Percentiles rank a stretch among this genome's conserved stretches.
Evolutionary conservation across 495 filamentous ascomycete genomes (phyloP).

Genomic region (Evansstolkia leycettana): DNA sequence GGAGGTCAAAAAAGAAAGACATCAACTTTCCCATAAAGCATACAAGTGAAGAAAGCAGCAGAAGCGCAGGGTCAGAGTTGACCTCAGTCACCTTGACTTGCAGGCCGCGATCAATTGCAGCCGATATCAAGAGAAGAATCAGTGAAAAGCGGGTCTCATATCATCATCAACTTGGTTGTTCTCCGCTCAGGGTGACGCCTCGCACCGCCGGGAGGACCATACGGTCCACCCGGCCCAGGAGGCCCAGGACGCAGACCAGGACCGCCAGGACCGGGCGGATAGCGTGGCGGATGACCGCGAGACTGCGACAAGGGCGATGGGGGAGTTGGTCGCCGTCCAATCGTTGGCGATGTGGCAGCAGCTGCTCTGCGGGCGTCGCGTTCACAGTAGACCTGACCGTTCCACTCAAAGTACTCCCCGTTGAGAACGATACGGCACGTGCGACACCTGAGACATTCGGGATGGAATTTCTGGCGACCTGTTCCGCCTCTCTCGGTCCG

Average conservation of each 20-base stretch:
- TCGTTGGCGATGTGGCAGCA: constrained; percentile 24
- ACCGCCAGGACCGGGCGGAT: constrained; percentile 11
- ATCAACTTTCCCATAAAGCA: too few relatives aligned
- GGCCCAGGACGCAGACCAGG: constrained; percentile 3
- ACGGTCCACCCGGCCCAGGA: constrained; percentile 6
- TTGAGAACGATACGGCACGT: constrained; percentile 39
- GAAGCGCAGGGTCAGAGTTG: too few relatives aligned
- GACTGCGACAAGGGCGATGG: constrained; percentile 16
- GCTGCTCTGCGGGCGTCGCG: constrained; percentile 62
- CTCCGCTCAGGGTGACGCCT: constrained; percentile 57
- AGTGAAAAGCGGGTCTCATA: constrained; percentile 45
- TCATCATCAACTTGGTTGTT: constrained; percentile 81
- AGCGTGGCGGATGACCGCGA: constrained; percentile 10
- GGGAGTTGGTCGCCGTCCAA: constrained; percentile 18
- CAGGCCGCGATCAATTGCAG: too few relatives aligned
- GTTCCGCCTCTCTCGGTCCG: constrained; percentile 28
- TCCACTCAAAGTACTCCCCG: constrained; percentile 62
- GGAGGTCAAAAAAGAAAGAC: too few relatives aligned
- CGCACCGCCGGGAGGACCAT: constrained; percentile 13
- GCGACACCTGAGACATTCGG: constrained; percentile 70
- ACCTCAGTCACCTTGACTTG: too few relatives aligned
- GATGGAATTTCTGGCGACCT: constrained; percentile 67
- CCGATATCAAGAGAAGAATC: too few relatives aligned
- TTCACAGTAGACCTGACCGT: constrained; percentile 65
- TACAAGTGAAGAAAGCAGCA: too few relatives aligned